Base-by-base conservation (phyloP, 2,329 filamentous ascomycete genomes). In the Ceratocystis ficicola region DNA sequence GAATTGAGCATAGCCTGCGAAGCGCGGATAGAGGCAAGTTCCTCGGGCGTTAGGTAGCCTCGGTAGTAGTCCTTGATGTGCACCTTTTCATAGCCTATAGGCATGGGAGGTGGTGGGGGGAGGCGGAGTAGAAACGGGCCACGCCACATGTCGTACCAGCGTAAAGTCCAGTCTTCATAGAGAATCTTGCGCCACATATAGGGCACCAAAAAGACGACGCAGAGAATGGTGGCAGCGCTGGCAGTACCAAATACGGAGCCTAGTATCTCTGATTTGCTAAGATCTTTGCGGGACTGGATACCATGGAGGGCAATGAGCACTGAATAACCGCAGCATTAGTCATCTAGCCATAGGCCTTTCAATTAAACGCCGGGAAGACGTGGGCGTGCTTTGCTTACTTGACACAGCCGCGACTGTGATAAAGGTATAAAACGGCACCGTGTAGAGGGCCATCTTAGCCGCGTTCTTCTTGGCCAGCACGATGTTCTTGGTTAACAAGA, bases 241-340 rank as follows among this genome's bases (percentile, higher is more conserved):
- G 78, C 75, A 46, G 75, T 75, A 60, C 83, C 74, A 48, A 80
- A 76, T 59, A 77, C 64, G n/a, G 72, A 70, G 60, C 75, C 36
- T 0, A 73, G 68, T 15, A 69, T n/a, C 22, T 65, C 5, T 63
- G 68, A 65, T 0, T 20, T 62, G 32, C 72, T 71, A 0, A 73
- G 59, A 2, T 73, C 68, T 3, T 70, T 59, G 0, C 68, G 65
- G 10, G 67, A 62, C 46, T 72, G 70, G 1, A 76, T 70, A 0
- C 75, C 75, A 62, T 76, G 76, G 75, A 75, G 77, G 0, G 81
- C 80, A 59, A 86, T 79, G 62, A 85, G 82, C 69, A 86, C 74
- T 75, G 36, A 2, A 0, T n/a, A 22, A 32, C 8, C 64, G 70
- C 36, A 71, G 70, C 28, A 22, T 63, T 36, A 36, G n/a, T 52